phyloP scores from a whole-genome alignment of 352 stramenopile genomes.

The Phytophthora foliorum region DNA sequence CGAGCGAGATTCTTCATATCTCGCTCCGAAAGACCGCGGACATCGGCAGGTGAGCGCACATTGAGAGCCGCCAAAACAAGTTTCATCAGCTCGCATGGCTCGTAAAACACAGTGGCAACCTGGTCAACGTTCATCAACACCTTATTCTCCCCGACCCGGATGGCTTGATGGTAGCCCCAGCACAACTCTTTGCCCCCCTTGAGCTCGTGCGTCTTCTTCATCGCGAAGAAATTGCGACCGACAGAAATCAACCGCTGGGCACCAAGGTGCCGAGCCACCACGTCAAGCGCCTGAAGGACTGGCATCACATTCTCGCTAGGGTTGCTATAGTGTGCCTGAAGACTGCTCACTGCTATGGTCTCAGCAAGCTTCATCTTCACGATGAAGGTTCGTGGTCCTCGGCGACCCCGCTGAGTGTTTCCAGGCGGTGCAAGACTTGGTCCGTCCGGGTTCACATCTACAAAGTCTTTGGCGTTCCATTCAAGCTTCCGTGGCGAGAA shows the following conservation, averaged over 20 bases:
- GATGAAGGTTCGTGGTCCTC: constrained; percentile 56
- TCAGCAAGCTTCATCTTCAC: constrained; percentile 72
- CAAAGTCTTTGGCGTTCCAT: constrained; percentile 59
- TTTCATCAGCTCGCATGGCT: constrained; percentile 56
- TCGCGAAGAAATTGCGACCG: constrained; percentile 74
- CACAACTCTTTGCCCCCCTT: constrained; percentile 73
- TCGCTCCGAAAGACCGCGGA: constrained; percentile 46
- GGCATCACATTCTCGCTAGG: constrained; percentile 69
- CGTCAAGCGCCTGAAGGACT: constrained; percentile 70
- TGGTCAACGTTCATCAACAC: constrained; percentile 79
- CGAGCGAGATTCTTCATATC: constrained; percentile 43
- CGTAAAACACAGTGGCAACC: constrained; percentile 73
- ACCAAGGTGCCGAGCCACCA: constrained; percentile 65
- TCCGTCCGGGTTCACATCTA: constrained; percentile 56
- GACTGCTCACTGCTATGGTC: constrained; percentile 49
- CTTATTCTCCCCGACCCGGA: constrained; percentile 60
- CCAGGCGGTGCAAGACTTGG: constrained; percentile 4
- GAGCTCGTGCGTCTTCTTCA: constrained; percentile 64
- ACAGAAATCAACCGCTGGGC: constrained; percentile 63
- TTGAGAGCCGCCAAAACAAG: constrained; percentile 53
- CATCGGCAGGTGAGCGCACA: constrained; percentile 32
- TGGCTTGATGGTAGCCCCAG: constrained; percentile 79
- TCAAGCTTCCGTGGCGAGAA: constrained; percentile 55
- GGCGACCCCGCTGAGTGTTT: constrained; percentile 17
- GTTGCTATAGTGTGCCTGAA: constrained; percentile 52